Evolutionary conservation across 129 eudicot species (phyloP), one percentile per base, ranked within the genome.

Genomic region (Apium graveolens): DNA sequence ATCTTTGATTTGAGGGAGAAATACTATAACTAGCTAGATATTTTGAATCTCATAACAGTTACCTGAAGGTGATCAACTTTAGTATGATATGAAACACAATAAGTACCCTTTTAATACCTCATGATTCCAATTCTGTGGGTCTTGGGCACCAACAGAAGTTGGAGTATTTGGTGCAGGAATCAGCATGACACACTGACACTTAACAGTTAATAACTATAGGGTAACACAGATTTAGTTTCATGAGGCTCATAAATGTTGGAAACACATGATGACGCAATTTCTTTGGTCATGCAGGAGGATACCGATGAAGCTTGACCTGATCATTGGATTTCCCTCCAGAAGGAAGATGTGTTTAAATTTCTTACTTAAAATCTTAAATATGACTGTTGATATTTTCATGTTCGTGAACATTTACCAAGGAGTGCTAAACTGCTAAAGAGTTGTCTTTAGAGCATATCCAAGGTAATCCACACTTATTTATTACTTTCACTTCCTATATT

Each of bases 251-350:
- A n/a, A 60, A 26, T 10, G 16, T 60, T 26, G 68, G 68, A 26
- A 60, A 60, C 34, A n/a, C 68, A 11, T 57, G 31, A 24, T 57
- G 32, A n/a, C 14, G 34, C 2, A 0, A 60, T n/a, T 17, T 60
- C 68, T 60, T n/a, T 60, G 32, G 5, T 60, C 68, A 60, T 60
- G 68, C 68, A 60, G 68, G 68, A 60, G 68, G 68, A 60, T 60
- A 60, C 32, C 32, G 68, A 60, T 60, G 68, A 60, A 60, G 68
- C 26, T 60, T 60, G 34, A 60, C 16, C 68, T 60, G 32, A 60
- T 60, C 32, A n/a, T 10, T 60, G 32, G 26, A 26, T 60, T 17
- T 60, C 68, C 68, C 5, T 60, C 68, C 4, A 13, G 13, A n/a
- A 60, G 68, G 32, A 2, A n/a, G 32, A 60, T 10, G 68, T 60